Percentiles rank a stretch among this genome's conserved stretches.
phyloP scores from a whole-genome alignment of 805 yeast genomes.

The Ogataea allantospora region DNA sequence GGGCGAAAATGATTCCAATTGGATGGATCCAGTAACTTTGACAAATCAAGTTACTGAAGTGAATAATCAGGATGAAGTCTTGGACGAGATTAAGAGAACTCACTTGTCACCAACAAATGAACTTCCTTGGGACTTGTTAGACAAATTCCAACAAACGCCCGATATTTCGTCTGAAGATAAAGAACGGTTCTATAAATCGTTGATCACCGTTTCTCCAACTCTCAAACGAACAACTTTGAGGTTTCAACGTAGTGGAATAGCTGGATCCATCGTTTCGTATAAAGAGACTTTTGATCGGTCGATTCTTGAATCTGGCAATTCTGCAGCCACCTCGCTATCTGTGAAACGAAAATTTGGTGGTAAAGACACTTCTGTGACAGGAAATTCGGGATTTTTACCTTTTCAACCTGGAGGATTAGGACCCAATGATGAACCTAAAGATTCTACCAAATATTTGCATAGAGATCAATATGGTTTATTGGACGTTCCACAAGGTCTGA shows the following conservation, averaged over 20 bases:
- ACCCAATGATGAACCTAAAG: conserved; percentile 19
- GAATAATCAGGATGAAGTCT: conserved; percentile 13
- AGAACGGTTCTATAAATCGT: conserved; percentile 40
- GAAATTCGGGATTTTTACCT: conserved; percentile 75
- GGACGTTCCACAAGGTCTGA: conserved; percentile 79
- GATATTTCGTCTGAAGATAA: conserved; percentile 26
- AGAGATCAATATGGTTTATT: conserved; percentile 73
- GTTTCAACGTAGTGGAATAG: conserved; percentile 72
- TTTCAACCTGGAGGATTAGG: conserved; percentile 86
- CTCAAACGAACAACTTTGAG: conserved; percentile 62
- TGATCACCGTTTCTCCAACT: conserved; percentile 58
- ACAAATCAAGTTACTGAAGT: conserved; percentile 11
- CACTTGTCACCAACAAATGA: conserved; percentile 62
- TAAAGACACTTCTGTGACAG: conserved; percentile 60
- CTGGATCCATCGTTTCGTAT: conserved; percentile 19
- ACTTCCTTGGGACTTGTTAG: conserved; percentile 70
- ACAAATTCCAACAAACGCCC: conserved; percentile 61
- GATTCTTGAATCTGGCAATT: conserved; percentile 43
- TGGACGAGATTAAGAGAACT: conserved; percentile 33
- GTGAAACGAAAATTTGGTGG: conserved; percentile 65
- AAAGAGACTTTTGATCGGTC: conserved; percentile 38
- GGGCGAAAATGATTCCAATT: conserved; percentile 5
- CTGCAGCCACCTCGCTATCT: conserved; percentile 70
- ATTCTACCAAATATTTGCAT: conserved; percentile 47
- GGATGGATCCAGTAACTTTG: conserved; percentile 20